Base-by-base conservation (phyloP, 495 filamentous ascomycete species). In the Rusavskia elegans region DNA sequence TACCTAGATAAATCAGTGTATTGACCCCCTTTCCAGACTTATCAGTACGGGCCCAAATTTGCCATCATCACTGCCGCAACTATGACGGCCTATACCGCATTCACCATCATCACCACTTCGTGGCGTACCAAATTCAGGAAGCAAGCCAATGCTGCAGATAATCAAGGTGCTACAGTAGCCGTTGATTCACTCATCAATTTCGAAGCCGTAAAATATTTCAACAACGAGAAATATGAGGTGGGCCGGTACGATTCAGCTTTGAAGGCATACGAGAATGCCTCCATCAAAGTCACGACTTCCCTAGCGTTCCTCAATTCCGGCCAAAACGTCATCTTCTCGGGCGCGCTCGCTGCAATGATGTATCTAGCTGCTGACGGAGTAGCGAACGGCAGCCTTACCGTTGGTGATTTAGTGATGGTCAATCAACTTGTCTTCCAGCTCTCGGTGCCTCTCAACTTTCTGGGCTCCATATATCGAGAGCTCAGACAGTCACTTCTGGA, bases 161-260 rank as follows among this genome's bases (percentile, higher is more conserved):
- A 97, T 64, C 84, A 82, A 58, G 93, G 86, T 11, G 90, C 89
- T 10, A 97, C 90, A 0, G 87, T 96, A 30, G 92, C 90, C 1
- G 90, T 97, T 2, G 92, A 98, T 67, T 89, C 88, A 2, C 71
- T 98, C 32, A 94, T 98, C 70, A 97, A 97, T 67, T 97, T 95
- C 61, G 92, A 98, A 64, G 93, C 92, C 16, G 92, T 98, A 57
- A 97, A 97, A 69, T 95, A 97, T 71, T 98, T 98, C 75, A 98
- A 97, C 67, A 97, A 97, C 63, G 92, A 98, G 63, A 84, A 83
- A 59, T 95, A 87, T 57, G 92, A 98, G 65, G 84, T 92, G 41
- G 80, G 76, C 20, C 80, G 92, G 23, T 98, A 98, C 62, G 89
- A 96, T 64, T 78, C 82, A 56, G 87, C 92, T 0, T 72, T 98